Base-by-base conservation (phyloP, 2,329 filamentous ascomycete species). In the Fusarium marasasianum region DNA sequence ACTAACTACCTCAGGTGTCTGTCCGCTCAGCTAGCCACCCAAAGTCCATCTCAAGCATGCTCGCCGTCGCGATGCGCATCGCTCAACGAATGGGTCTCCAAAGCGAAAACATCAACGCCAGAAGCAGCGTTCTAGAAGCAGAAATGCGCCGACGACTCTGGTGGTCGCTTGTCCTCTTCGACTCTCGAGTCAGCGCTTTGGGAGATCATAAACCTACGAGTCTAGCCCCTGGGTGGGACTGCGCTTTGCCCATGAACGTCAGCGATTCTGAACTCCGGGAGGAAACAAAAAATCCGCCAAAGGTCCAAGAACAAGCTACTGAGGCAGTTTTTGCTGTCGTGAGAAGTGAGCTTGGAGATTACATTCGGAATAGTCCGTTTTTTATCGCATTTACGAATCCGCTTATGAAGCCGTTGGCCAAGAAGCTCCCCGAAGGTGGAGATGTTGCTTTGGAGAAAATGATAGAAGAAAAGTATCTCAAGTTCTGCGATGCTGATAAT, bases 71-170 rank as follows among this genome's bases (percentile, higher is more conserved):
- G 0, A 81, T 90, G 20, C 89, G 89, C 29, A 88, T 89, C n/a
- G 90, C 88, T 4, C 83, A 88, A 64, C 84, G 87, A 13, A 86
- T 91, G 80, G 87, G 88, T 2, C 81, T 91, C 10, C 84, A 91
- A 56, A 83, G 76, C 59, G 89, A 91, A 76, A 74, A 83, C 0
- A 71, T 67, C 1, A 71, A 78, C 20, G 53, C 77, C 4, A 77
- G 69, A 29, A 77, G 61, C 26, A 71, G 68, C 9, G 59, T 74
- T 12, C 85, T 88, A 18, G 89, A 92, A 73, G 86, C 85, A 5
- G 90, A 92, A 79, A 85, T 91, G 83, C 86, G 89, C 18, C 86
- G 90, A 37, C 82, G 90, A 40, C 83, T 92, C 1, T 92, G 90
- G 90, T 92, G 90, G 90, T 83, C 88, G 1, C 79, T 92, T 1